Evolutionary conservation across 1,284 basidiomycete species (phyloP).

Genomic region (Peniophora sp.): DNA sequence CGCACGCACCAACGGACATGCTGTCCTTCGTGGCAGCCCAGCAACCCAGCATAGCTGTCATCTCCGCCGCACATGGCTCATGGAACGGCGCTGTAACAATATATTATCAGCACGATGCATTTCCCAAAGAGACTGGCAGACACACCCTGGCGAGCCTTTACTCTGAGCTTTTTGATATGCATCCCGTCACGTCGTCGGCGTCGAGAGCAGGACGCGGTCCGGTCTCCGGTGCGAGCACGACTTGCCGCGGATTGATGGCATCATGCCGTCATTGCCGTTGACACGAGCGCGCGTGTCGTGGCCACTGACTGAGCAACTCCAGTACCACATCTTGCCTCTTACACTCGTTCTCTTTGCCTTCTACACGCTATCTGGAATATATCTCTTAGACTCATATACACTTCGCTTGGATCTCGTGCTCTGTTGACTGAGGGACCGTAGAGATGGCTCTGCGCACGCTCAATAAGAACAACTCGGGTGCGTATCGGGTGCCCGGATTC

Average conservation of each 20-base stretch:
- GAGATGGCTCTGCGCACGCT: conserved; percentile 31
- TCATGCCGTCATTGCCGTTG: too few relatives aligned
- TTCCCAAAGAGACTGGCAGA: conserved; percentile 9
- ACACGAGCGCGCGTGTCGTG: too few relatives aligned
- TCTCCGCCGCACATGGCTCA: conserved; percentile 38
- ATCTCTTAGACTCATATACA: too few relatives aligned
- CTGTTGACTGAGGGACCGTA: too few relatives aligned
- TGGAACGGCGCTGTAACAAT: neutral
- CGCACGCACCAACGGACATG: conserved; percentile 55
- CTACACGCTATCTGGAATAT: neutral
- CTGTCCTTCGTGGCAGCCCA: conserved; percentile 83
- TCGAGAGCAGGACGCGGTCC: too few relatives aligned
- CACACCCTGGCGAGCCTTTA: conserved; percentile 69
- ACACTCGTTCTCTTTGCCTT: neutral
- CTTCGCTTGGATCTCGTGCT: neutral
- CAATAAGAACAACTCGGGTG: conserved; percentile 84
- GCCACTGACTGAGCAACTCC: too few relatives aligned
- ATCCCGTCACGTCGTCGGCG: conserved; percentile 22
- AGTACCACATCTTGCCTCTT: conserved; percentile 5
- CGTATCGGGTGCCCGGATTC: conserved; percentile 16
- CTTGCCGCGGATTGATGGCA: too few relatives aligned
- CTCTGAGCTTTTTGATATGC: conserved; percentile 75
- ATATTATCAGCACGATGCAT: conserved; percentile 3
- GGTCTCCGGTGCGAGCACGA: too few relatives aligned
- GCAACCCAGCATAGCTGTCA: conserved; percentile 82